These are phyloP conservation scores for Alternaria angustiovoidea DNA, from an alignment of 2,329 filamentous ascomycete genomes.

Conservation along the genomic window DNA sequence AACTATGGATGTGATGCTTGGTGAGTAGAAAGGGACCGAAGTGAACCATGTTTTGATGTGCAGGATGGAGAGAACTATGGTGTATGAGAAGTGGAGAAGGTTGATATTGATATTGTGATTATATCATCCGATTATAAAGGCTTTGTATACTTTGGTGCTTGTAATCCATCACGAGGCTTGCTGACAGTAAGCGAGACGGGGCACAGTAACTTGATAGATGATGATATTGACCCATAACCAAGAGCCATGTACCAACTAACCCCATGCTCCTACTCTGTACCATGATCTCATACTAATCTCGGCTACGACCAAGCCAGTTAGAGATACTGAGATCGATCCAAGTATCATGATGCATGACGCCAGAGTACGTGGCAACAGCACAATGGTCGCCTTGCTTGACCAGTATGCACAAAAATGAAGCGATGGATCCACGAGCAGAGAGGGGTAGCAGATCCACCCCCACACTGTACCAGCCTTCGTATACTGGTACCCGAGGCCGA, in stretches of 20 bases:
- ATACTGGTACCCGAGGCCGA: not conserved
- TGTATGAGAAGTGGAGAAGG: no score
- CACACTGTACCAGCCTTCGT: not conserved
- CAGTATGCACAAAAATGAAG: slow-evolving; percentile 2
- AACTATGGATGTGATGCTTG: not conserved
- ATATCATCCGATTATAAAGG: no score
- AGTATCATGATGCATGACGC: not conserved
- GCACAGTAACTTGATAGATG: not conserved
- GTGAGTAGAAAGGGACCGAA: not conserved
- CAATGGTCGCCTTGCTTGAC: not conserved
- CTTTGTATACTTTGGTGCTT: no score
- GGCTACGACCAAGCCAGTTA: not conserved
- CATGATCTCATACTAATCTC: not conserved
- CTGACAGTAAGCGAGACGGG: not conserved
- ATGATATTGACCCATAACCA: not conserved
- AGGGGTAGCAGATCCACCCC: not conserved
- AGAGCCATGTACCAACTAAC: not conserved
- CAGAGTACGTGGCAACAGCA: not conserved
- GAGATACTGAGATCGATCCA: not conserved
- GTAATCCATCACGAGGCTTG: no score
- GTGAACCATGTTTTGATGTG: no score
- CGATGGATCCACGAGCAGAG: not conserved
- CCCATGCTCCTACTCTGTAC: not conserved
- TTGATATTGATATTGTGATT: no score
- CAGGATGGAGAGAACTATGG: no score